Percentiles rank a stretch among this genome's conserved stretches.
phyloP scores from a whole-genome alignment of 805 yeast species.

The Hanseniaspora nectarophila region DNA sequence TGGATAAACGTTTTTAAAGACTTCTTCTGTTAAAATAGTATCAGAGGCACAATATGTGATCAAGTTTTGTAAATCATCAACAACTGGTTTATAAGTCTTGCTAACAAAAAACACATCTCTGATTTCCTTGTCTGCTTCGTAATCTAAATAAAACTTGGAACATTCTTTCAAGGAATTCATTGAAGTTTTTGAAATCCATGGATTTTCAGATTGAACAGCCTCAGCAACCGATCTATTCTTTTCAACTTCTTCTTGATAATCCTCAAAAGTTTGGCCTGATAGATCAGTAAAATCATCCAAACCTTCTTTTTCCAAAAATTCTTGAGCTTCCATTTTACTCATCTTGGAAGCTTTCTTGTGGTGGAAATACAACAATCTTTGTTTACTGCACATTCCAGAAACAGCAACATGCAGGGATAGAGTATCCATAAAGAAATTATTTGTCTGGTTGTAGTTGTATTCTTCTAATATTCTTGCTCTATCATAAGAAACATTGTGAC shows the following conservation, averaged over 20 bases:
- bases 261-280: neutral
- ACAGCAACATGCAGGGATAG: conserved; percentile 87
- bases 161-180: conserved; percentile 72
- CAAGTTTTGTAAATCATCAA: conserved; percentile 45
- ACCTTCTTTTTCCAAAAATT: conserved; percentile 13
- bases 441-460: conserved; percentile 52
- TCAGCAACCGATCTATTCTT: conserved; percentile 16
- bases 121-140: conserved; percentile 50
- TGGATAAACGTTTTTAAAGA: conserved; percentile 60
- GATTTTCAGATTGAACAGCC: conserved; percentile 42
- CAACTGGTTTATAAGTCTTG: conserved; percentile 41
- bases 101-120: conserved; percentile 53
- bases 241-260: conserved; percentile 16
- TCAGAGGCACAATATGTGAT: conserved; percentile 79
- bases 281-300: conserved; percentile 17
- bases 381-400: conserved; percentile 86
- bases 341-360: conserved; percentile 50
- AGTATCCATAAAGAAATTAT: conserved; percentile 76
- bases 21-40: conserved; percentile 60
- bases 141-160: conserved; percentile 63
- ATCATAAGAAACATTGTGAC: conserved; percentile 86
- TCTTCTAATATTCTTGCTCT: conserved; percentile 79
- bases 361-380: conserved; percentile 42
- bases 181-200: conserved; percentile 74
- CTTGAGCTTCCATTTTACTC: conserved; percentile 15